phyloP scores from a whole-genome alignment of 352 stramenopile genomes.

The Phytophthora ohioensis region DNA sequence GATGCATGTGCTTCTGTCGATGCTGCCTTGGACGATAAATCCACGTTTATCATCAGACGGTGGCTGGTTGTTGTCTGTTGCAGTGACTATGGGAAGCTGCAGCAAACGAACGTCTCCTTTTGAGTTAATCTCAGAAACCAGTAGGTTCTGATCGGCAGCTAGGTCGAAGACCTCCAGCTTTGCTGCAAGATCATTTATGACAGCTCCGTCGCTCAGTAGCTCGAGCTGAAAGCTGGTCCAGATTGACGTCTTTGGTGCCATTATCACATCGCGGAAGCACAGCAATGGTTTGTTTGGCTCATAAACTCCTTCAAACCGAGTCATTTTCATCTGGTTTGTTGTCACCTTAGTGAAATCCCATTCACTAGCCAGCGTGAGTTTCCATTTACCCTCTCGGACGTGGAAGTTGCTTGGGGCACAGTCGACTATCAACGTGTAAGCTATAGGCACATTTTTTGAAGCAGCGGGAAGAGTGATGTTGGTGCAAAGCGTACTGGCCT shows the following conservation, averaged over 20 bases:
- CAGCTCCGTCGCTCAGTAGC: constrained; percentile 36
- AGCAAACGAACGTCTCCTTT: constrained; percentile 51
- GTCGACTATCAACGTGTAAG: constrained; percentile 71
- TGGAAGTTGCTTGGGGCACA: constrained; percentile 42
- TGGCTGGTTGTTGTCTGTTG: constrained; percentile 16
- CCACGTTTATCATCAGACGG: constrained; percentile 36
- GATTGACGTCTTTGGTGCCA: constrained; percentile 50
- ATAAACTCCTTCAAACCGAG: constrained; percentile 59
- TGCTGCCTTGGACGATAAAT: constrained; percentile 74
- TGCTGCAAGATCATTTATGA: constrained; percentile 47
- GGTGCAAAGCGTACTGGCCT: constrained; percentile 44
- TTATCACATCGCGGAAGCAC: constrained; percentile 72
- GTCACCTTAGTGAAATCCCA: constrained; percentile 51
- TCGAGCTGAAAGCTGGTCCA: constrained; percentile 61
- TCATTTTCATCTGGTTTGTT: constrained; percentile 51
- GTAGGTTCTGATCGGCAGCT: constrained; percentile 24
- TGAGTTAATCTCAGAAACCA: constrained; percentile 35
- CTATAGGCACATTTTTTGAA: neutral
- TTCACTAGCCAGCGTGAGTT: constrained; percentile 63
- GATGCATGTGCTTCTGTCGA: constrained; percentile 62
- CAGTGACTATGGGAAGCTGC: constrained; percentile 59
- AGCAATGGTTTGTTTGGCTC: constrained; percentile 73
- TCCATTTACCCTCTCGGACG: constrained; percentile 63
- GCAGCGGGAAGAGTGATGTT: constrained; percentile 27
- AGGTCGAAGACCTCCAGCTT: constrained; percentile 72